phyloP scores from a whole-genome alignment of 257 asterid species.

The Gentiana macrophylla region DNA sequence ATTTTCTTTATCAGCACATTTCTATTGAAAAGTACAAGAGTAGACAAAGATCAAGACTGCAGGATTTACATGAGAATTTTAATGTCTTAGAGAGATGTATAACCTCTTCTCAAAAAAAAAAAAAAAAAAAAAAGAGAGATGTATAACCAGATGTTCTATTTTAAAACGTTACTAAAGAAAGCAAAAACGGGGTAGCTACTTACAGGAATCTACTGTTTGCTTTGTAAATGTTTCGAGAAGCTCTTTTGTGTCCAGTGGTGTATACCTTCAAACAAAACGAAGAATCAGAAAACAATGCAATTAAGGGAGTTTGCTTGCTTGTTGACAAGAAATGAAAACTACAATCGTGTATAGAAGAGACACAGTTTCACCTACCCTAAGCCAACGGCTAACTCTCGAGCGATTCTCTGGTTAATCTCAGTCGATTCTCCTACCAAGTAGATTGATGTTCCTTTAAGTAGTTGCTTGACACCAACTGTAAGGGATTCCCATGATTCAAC shows the following conservation, averaged over 20 bases:
- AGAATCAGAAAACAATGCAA: slow-evolving; percentile 5
- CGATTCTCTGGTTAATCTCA: slow-evolving; percentile 68
- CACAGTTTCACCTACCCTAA: slow-evolving; percentile 45
- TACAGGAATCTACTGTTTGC: slow-evolving; percentile 65
- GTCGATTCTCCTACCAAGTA: slow-evolving; percentile 87
- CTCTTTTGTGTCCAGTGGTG: slow-evolving; percentile 78
- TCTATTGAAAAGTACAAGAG: too few species aligned
- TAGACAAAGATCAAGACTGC: too few species aligned
- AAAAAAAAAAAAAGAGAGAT: too few species aligned
- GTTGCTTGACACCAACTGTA: slow-evolving; percentile 52
- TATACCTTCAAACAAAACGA: slow-evolving; percentile 48
- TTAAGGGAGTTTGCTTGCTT: not conserved
- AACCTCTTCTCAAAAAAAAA: too few species aligned
- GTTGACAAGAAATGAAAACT: too few species aligned
- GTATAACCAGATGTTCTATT: too few species aligned
- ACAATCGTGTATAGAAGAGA: too few species aligned
- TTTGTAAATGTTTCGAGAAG: slow-evolving; percentile 63
- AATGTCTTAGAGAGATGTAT: too few species aligned
- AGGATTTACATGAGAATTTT: too few species aligned
- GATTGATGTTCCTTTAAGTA: slow-evolving; percentile 72
- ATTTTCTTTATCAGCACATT: too few species aligned
- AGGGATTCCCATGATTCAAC: slow-evolving; percentile 94
- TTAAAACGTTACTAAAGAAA: too few species aligned
- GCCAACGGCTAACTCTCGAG: slow-evolving; percentile 85
- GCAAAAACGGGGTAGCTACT: slow-evolving; percentile 13